Evolutionary conservation across 768 basidiomycete species (phyloP).

Genomic region (Mycena olivaceomarginata): DNA sequence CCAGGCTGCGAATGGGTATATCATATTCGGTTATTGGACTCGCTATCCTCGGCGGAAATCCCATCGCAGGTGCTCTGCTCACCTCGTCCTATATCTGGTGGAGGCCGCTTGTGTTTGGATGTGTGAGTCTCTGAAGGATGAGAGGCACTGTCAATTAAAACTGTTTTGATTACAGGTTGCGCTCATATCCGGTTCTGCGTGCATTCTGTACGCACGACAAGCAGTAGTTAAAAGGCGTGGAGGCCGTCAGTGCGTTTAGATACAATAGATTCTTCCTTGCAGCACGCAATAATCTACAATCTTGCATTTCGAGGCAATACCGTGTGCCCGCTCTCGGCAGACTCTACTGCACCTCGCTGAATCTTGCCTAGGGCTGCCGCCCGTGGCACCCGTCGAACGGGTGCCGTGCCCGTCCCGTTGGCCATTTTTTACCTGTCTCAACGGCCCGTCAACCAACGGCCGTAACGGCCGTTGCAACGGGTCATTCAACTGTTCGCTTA

Average conservation of each 20-base stretch:
- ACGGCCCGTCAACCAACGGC: too few relatives aligned
- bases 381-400: too few relatives aligned
- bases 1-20: neutral
- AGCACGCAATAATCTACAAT: too few relatives aligned
- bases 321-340: too few relatives aligned
- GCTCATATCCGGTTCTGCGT: neutral
- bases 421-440: too few relatives aligned
- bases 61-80: neutral
- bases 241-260: neutral
- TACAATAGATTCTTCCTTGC: too few relatives aligned
- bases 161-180: neutral
- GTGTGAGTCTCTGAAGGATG: neutral
- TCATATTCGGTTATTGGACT: neutral
- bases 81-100: neutral
- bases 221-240: neutral
- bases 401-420: too few relatives aligned
- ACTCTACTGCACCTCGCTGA: too few relatives aligned
- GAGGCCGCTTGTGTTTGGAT: slow-evolving; percentile 2
- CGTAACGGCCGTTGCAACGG: too few relatives aligned
- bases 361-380: too few relatives aligned
- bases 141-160: neutral
- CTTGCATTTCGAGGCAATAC: too few relatives aligned
- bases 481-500: too few relatives aligned
- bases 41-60: neutral
- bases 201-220: neutral